These are phyloP conservation scores for Cymbopogon flexuosus DNA, from an alignment of 202 grass and related monocot genomes.

Conservation along the genomic window DNA sequence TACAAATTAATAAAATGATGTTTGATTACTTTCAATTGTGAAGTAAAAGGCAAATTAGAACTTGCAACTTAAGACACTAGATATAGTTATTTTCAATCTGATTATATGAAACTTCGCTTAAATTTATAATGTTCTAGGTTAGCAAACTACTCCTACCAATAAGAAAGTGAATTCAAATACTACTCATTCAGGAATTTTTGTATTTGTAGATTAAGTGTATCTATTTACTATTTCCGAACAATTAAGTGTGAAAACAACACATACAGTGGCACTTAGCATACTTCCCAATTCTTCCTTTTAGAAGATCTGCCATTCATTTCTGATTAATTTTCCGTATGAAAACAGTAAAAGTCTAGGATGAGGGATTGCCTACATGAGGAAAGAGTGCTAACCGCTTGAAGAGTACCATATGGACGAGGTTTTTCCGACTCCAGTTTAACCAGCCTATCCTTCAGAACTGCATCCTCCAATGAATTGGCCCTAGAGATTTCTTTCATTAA, in stretches of 20 bases:
- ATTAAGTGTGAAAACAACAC: conserved; percentile 9
- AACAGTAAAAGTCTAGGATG: background rate
- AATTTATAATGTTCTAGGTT: background rate
- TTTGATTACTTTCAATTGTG: conserved; percentile 19
- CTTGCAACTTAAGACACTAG: background rate
- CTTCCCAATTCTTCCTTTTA: background rate
- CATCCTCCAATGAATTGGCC: conserved; percentile 42
- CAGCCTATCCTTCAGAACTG: conserved; percentile 56
- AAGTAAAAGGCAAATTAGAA: conserved; percentile 30
- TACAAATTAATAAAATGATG: conserved; percentile 20
- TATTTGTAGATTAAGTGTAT: background rate
- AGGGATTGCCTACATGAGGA: background rate
- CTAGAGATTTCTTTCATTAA: conserved; percentile 51
- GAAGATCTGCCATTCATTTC: conserved; percentile 6
- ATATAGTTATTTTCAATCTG: background rate
- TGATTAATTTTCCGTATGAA: background rate
- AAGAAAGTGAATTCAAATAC: background rate
- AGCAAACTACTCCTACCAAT: conserved; percentile 6
- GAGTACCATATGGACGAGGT: conserved; percentile 65
- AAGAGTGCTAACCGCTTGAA: conserved; percentile 69
- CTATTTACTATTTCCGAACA: background rate
- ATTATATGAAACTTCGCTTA: background rate
- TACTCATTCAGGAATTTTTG: background rate
- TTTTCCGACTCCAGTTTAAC: conserved; percentile 62
- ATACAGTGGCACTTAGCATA: background rate